Conservation (phyloP, 169 alveolate genomes). For the Plasmodium fragile region DNA sequence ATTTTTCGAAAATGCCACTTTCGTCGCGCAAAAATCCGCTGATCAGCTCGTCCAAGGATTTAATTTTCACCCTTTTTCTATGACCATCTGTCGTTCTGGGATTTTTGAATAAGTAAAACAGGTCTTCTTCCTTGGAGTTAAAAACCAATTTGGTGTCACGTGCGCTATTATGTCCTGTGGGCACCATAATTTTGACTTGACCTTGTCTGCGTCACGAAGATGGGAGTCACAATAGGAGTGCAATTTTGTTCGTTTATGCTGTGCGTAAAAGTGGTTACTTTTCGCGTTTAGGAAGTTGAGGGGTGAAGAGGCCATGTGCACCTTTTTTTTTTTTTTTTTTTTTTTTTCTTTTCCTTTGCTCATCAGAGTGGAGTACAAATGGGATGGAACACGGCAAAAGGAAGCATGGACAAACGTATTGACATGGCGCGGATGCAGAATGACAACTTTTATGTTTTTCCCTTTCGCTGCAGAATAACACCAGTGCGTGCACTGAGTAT, state of each 20-base stretch:
- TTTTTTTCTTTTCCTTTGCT: too few relatives aligned
- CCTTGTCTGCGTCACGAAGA: not conserved
- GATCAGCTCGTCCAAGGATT: slow-evolving; percentile 40
- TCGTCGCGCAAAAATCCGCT: slow-evolving; percentile 1
- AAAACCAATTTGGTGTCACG: not conserved
- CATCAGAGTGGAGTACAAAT: not conserved
- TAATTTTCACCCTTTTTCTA: slow-evolving; percentile 5
- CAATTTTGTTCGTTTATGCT: not conserved
- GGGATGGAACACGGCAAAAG: not conserved
- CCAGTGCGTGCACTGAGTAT: not conserved
- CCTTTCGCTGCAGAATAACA: not conserved
- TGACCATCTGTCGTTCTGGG: not conserved
- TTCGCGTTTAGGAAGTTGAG: not conserved
- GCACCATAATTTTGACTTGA: not conserved
- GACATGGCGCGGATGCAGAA: not conserved
- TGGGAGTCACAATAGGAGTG: not conserved
- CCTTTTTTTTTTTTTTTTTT: not conserved
- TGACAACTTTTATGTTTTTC: not conserved
- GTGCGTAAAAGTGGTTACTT: not conserved
- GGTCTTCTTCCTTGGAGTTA: slow-evolving; percentile 16
- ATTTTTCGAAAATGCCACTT: not conserved
- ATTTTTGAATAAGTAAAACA: slow-evolving; percentile 44
- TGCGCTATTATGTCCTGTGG: slow-evolving; percentile 4
- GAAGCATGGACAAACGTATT: not conserved
- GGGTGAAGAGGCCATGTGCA: not conserved